phyloP scores from a whole-genome alignment of 805 yeast species.

The Kuraishia molischiana region DNA sequence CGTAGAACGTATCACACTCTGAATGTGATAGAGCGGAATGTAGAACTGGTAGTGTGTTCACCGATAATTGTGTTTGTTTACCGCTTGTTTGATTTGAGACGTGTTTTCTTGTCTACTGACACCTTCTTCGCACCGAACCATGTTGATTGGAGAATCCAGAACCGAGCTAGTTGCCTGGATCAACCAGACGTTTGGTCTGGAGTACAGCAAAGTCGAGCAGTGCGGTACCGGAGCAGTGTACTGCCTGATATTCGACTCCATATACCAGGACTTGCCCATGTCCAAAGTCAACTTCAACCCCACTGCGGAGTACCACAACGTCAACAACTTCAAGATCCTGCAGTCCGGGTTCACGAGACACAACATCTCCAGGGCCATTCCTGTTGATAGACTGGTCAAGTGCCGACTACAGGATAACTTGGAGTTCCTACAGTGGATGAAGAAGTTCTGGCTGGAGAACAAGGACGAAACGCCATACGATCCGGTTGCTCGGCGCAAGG shows the following conservation, averaged over 20 bases:
- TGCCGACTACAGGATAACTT: slow-evolving; percentile 91
- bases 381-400: slow-evolving; percentile 73
- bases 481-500: slow-evolving; percentile 47
- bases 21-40: too few relatives aligned
- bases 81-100: too few relatives aligned
- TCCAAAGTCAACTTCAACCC: slow-evolving; percentile 64
- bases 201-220: slow-evolving; percentile 75
- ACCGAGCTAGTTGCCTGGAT: slow-evolving; percentile 81
- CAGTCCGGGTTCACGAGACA: slow-evolving; percentile 74
- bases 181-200: slow-evolving; percentile 55
- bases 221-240: slow-evolving; percentile 95
- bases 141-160: slow-evolving; percentile 65
- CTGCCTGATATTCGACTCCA: slow-evolving; percentile 84
- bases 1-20: too few relatives aligned
- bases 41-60: too few relatives aligned
- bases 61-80: too few relatives aligned
- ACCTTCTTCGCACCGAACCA: too few relatives aligned
- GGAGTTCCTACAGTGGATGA: slow-evolving; percentile 90
- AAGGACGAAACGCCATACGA: slow-evolving; percentile 66
- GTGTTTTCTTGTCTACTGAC: too few relatives aligned
- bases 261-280: slow-evolving; percentile 79
- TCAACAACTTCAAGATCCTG: slow-evolving; percentile 75
- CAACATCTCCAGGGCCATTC: slow-evolving; percentile 61
- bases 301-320: slow-evolving; percentile 62
- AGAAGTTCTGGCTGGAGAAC: slow-evolving; percentile 70